A percentile compares a stretch with the other conserved stretches of the same genome.
Conservation (phyloP, 371 early-diverging fungal species). For the Syncephalastrum sp. region DNA sequence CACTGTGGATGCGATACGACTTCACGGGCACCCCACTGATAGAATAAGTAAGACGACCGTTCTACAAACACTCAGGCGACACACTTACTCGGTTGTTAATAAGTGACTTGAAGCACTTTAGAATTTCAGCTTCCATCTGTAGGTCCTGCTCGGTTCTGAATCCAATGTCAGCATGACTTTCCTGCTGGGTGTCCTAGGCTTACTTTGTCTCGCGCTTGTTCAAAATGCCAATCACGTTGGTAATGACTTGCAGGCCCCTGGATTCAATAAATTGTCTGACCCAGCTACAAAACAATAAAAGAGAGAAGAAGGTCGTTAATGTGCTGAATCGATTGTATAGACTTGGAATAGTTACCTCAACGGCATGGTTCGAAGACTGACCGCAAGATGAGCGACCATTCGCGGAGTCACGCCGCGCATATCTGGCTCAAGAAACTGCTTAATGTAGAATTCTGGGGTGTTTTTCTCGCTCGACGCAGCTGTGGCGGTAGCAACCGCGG, state of each 20-base stretch:
- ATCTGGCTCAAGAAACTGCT: constrained; percentile 59
- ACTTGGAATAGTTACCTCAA: constrained; percentile 54
- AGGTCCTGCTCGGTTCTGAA: constrained; percentile 67
- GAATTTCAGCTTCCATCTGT: constrained; percentile 78
- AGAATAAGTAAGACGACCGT: neutral
- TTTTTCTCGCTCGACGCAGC: constrained; percentile 17
- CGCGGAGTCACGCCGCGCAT: constrained; percentile 59
- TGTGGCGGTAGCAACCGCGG: constrained; percentile 3
- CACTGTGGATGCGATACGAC: constrained; percentile 72
- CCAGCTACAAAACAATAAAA: constrained; percentile 37
- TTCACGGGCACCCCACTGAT: constrained; percentile 80
- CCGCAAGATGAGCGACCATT: constrained; percentile 59
- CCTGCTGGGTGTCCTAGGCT: neutral
- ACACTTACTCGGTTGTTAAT: constrained; percentile 66
- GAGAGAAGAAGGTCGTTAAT: neutral
- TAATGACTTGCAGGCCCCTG: constrained; percentile 67
- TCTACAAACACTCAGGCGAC: neutral
- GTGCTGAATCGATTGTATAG: too few species aligned
- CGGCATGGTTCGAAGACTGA: constrained; percentile 73
- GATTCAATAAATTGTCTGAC: constrained; percentile 69
- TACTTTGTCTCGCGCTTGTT: constrained; percentile 50
- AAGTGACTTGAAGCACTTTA: constrained; percentile 77
- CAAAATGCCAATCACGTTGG: constrained; percentile 62
- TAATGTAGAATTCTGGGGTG: constrained; percentile 66
- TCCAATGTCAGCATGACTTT: constrained; percentile 9